Percentiles rank a stretch among this genome's conserved stretches.
Conservation (phyloP, 2,329 filamentous ascomycete species). For the Pseudohalonectria lignicola region DNA sequence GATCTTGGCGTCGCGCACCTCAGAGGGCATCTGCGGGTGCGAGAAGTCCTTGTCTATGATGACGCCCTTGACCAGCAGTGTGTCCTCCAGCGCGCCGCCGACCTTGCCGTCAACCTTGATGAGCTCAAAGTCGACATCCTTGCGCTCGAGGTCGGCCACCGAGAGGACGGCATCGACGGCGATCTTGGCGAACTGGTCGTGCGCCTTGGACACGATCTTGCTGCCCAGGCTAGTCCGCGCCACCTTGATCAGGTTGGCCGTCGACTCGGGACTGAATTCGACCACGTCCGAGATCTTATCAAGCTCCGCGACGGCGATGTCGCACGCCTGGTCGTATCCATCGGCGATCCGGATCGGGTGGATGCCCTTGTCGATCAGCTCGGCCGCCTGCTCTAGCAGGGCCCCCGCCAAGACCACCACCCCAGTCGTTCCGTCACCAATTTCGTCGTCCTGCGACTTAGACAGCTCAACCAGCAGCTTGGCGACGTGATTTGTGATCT, state of each 20-base stretch:
- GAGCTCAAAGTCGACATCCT: slow-evolving; percentile 96
- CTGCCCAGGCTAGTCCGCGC: slow-evolving; percentile 92
- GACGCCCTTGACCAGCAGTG: slow-evolving; percentile 90
- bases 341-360: slow-evolving; percentile 98
- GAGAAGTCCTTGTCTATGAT: slow-evolving; percentile 99
- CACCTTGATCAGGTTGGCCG: slow-evolving; percentile 81
- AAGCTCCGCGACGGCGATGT: slow-evolving; percentile 86
- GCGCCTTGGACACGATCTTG: slow-evolving; percentile 98
- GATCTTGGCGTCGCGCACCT: slow-evolving; percentile 91
- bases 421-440: slow-evolving; percentile 95
- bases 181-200: slow-evolving; percentile 96
- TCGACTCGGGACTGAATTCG: slow-evolving; percentile 70
- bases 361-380: slow-evolving; percentile 98
- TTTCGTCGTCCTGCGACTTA: slow-evolving; percentile 98
- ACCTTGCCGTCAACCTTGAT: slow-evolving; percentile 99
- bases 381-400: slow-evolving; percentile 89
- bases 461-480: slow-evolving; percentile 95
- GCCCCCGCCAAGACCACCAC: slow-evolving; percentile 94
- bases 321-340: slow-evolving; percentile 94
- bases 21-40: slow-evolving; percentile 95
- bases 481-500: slow-evolving; percentile 96
- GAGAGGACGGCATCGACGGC: slow-evolving; percentile 95
- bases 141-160: slow-evolving; percentile 89
- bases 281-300: slow-evolving; percentile 90
- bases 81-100: slow-evolving; percentile 85